Conservation (phyloP, 768 basidiomycete species). For the Agaricus bisporus region DNA sequence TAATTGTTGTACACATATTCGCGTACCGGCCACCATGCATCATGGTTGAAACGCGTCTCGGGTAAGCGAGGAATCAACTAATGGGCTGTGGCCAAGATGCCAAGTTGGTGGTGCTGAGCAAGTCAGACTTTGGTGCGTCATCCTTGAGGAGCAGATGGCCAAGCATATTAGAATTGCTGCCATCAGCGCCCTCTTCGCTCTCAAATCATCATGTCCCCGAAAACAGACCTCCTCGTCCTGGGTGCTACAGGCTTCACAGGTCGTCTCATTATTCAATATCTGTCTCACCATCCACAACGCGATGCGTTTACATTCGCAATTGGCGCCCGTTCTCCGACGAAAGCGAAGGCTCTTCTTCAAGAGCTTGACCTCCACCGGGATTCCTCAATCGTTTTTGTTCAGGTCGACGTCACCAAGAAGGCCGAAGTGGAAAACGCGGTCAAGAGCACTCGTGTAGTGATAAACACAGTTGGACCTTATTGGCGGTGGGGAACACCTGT, state of each 20-base stretch:
- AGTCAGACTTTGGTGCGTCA: no score
- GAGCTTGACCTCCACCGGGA: slow-evolving; percentile 36
- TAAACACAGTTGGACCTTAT: slow-evolving; percentile 76
- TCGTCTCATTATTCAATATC: slow-evolving; percentile 59
- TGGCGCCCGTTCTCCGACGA: slow-evolving; percentile 61
- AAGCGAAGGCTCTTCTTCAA: slow-evolving; percentile 47
- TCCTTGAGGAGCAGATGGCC: no score
- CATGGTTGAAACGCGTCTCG: no score
- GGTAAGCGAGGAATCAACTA: no score
- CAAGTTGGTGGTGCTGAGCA: no score
- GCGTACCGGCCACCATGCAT: no score
- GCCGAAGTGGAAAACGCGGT: slow-evolving; percentile 54
- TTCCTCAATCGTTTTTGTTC: slow-evolving; percentile 34
- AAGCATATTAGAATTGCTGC: background rate
- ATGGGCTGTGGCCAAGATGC: no score
- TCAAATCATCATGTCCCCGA: slow-evolving; percentile 20
- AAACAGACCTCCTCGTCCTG: slow-evolving; percentile 55
- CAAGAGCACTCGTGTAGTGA: slow-evolving; percentile 54
- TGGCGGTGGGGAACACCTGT: slow-evolving; percentile 69
- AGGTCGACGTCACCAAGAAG: slow-evolving; percentile 54
- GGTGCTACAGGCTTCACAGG: slow-evolving; percentile 81
- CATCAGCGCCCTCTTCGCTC: background rate
- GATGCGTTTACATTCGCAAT: slow-evolving; percentile 58
- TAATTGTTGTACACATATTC: no score
- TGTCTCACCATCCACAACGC: slow-evolving; percentile 56